Evolutionary conservation across 2,329 filamentous ascomycete genomes (phyloP).

Genomic region (Aspergillus japonicus): DNA sequence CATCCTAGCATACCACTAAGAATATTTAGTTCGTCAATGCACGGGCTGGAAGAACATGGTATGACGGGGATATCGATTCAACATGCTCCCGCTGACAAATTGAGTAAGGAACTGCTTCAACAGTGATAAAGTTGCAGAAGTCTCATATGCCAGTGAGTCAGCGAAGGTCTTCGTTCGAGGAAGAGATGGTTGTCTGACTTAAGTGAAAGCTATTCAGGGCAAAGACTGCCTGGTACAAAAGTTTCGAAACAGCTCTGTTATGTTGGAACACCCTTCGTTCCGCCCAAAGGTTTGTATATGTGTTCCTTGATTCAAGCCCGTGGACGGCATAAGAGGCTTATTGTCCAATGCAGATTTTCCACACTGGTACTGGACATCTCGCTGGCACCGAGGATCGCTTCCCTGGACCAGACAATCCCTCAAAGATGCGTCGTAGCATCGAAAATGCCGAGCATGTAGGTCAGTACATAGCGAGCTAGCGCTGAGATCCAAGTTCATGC

Average conservation of each 20-base stretch:
- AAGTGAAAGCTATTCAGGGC: slow-evolving; percentile 74
- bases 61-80: slow-evolving; percentile 11
- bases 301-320: not conserved
- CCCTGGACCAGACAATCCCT: slow-evolving; percentile 75
- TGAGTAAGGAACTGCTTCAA: slow-evolving; percentile 70
- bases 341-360: slow-evolving; percentile 53
- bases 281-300: slow-evolving; percentile 70
- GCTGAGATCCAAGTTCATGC: not conserved
- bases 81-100: not conserved
- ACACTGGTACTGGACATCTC: slow-evolving; percentile 50
- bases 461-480: slow-evolving; percentile 41
- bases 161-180: not conserved
- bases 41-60: slow-evolving; percentile 70
- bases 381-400: slow-evolving; percentile 73
- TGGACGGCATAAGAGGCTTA: slow-evolving; percentile 3
- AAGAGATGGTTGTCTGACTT: slow-evolving; percentile 26
- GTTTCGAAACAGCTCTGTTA: slow-evolving; percentile 94
- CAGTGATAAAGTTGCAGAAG: slow-evolving; percentile 79
- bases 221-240: slow-evolving; percentile 88
- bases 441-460: slow-evolving; percentile 85
- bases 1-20: slow-evolving; percentile 14
- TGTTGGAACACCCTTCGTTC: slow-evolving; percentile 79
- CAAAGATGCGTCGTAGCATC: slow-evolving; percentile 82
- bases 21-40: slow-evolving; percentile 65
- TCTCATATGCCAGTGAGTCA: slow-evolving; percentile 88